These are phyloP conservation scores for Tricholoma saponaceum DNA, from an alignment of 768 basidiomycete genomes.

Conservation along the genomic window DNA sequence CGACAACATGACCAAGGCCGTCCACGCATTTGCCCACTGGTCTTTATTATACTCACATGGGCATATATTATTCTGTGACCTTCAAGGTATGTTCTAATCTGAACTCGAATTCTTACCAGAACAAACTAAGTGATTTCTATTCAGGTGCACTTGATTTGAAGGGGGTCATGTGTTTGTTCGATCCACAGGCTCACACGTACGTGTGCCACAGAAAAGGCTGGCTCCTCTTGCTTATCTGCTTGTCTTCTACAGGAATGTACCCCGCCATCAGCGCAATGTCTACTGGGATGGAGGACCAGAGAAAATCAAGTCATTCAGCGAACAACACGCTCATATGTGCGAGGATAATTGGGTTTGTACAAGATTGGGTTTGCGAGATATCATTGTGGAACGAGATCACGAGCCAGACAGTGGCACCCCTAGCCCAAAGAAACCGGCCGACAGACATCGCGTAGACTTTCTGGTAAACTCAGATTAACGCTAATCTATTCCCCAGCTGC, in stretches of 20 bases:
- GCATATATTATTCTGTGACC: conserved; percentile 18
- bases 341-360: not conserved
- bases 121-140: not conserved
- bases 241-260: not conserved
- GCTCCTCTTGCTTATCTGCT: not conserved
- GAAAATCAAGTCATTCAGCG: not conserved
- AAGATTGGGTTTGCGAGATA: not conserved
- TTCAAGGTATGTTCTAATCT: conserved; percentile 17
- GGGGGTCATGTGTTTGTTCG: conserved; percentile 17
- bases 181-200: conserved; percentile 20
- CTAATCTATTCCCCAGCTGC: too few species aligned
- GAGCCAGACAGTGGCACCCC: not conserved
- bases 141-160: conserved; percentile 11
- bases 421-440: not conserved
- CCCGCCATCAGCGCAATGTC: not conserved
- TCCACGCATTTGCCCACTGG: conserved; percentile 25
- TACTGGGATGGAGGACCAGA: not conserved
- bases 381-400: not conserved
- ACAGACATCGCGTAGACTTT: not conserved
- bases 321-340: not conserved
- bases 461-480: not conserved
- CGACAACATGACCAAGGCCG: conserved; percentile 16
- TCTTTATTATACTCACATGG: conserved; percentile 15
- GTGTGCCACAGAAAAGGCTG: too few species aligned
- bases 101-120: not conserved